Evolutionary conservation across 1,284 basidiomycete species (phyloP), one percentile per base, ranked within the genome.

Genomic region (Trametes versicolor): DNA sequence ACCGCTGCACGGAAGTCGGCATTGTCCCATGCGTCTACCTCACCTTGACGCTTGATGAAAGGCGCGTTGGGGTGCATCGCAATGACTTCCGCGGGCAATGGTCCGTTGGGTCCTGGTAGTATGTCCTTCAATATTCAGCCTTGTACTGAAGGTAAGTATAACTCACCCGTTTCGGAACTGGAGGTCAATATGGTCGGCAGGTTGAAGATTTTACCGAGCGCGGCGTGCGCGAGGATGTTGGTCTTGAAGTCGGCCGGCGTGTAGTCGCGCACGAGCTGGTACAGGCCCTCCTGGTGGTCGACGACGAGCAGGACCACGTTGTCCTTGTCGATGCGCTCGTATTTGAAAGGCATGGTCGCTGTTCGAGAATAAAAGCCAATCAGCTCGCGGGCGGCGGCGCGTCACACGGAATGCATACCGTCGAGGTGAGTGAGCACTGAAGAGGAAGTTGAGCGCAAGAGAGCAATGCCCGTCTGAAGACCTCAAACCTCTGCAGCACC

Each of bases 1-100:
- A 85, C 81, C n/a, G 83, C 83, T 1, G 72, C 73, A 47, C 79
- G 75, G 74, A 85, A 83, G 53, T 83, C 82, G 4, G 73, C 62
- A 70, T 82, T 84, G 70, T 84, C 82, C 83, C 83, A 85, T 15
- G 83, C 82, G 63, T 84, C 74, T 15, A 84, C 83, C 70, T 85
- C 82, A 1, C 82, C 82, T n/a, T 78, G 70, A 19, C 83, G 77
- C 72, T 78, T 82, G 74, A 84, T 80, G 64, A 79, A 71, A 8
- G 82, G 77, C 2, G 81, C 80, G 55, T 81, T 70, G 3, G 81
- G 79, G 60, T 84, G 79, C 79, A 84, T 78, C 0, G 74, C 79
- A 19, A 78, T 32, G 57, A 85, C 77, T 67, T 84, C 82, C 57
- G 72, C 72, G 2, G 80, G 81, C 15, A 83, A 72, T 13, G 81